phyloP scores from a whole-genome alignment of 2,329 filamentous ascomycete genomes.

The Coniella lustricola region DNA sequence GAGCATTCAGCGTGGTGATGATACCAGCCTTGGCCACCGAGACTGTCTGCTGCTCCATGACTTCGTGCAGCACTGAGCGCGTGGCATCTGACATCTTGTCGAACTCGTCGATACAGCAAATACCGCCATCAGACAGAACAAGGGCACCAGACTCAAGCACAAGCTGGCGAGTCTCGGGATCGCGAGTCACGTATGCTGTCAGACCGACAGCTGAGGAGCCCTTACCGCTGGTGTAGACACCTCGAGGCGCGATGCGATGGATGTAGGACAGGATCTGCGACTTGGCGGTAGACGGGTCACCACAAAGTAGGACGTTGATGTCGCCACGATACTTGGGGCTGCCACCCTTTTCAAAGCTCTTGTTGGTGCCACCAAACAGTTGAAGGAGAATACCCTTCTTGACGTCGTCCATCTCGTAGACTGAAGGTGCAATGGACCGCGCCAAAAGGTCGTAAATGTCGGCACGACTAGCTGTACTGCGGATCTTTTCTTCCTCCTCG shows the following conservation, averaged over 20 bases:
- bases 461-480: slow-evolving; percentile 65
- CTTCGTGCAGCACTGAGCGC: slow-evolving; percentile 75
- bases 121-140: slow-evolving; percentile 72
- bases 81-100: slow-evolving; percentile 80
- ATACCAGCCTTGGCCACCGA: slow-evolving; percentile 88
- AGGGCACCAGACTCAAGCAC: slow-evolving; percentile 74
- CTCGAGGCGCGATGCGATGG: slow-evolving; percentile 91
- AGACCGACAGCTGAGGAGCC: slow-evolving; percentile 76
- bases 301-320: slow-evolving; percentile 93
- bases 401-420: slow-evolving; percentile 97
- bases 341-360: slow-evolving; percentile 92
- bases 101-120: slow-evolving; percentile 81
- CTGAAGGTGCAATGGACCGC: slow-evolving; percentile 84
- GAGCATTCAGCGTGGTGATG: slow-evolving; percentile 90
- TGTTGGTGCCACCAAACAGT: slow-evolving; percentile 95
- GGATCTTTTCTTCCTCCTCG: slow-evolving; percentile 87
- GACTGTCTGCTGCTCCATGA: slow-evolving; percentile 83
- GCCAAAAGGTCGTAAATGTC: slow-evolving; percentile 93
- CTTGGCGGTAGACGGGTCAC: slow-evolving; percentile 93
- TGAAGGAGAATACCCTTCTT: slow-evolving; percentile 98
- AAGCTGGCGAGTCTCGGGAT: slow-evolving; percentile 72
- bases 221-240: slow-evolving; percentile 75
- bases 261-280: slow-evolving; percentile 92
- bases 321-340: slow-evolving; percentile 94
- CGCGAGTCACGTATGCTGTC: slow-evolving; percentile 73